Conservation (phyloP, 1,139 yeast genomes). For the Suhomyces bolitotheri region DNA sequence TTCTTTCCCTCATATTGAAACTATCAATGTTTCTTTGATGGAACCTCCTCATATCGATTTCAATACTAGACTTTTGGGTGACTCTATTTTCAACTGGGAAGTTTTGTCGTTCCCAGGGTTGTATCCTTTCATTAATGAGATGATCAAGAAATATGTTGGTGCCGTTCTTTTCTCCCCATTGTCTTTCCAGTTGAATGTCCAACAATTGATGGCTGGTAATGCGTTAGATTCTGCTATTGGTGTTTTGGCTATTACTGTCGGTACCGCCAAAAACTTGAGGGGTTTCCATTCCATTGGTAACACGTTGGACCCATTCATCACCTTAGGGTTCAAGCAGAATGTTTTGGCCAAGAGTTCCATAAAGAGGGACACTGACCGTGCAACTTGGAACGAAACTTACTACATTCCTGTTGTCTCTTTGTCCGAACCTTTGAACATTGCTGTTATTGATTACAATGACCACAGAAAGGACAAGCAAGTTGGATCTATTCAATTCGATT, state of each 20-base stretch:
- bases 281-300: slow-evolving; percentile 71
- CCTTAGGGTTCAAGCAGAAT: slow-evolving; percentile 60
- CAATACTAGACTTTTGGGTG: slow-evolving; percentile 71
- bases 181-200: slow-evolving; percentile 87
- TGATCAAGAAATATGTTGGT: slow-evolving; percentile 83
- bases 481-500: slow-evolving; percentile 76
- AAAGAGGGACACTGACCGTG: slow-evolving; percentile 63
- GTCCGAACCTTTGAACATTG: slow-evolving; percentile 75
- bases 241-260: slow-evolving; percentile 68
- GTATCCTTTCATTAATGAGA: slow-evolving; percentile 73
- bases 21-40: slow-evolving; percentile 78
- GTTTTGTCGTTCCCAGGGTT: slow-evolving; percentile 84
- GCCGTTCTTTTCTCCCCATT: slow-evolving; percentile 86
- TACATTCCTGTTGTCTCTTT: slow-evolving; percentile 71
- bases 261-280: slow-evolving; percentile 65
- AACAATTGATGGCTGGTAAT: slow-evolving; percentile 85
- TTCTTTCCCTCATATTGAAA: slow-evolving; percentile 88
- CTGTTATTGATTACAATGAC: slow-evolving; percentile 73
- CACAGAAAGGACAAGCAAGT: slow-evolving; percentile 75
- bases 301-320: slow-evolving; percentile 86
- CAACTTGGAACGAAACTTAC: slow-evolving; percentile 82
- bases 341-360: slow-evolving; percentile 67
- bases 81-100: slow-evolving; percentile 83
- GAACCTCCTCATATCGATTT: slow-evolving; percentile 90
- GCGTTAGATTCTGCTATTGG: slow-evolving; percentile 83